These are phyloP conservation scores for Leccinum rimulosum DNA, from an alignment of 768 basidiomycete genomes.

Conservation along the genomic window DNA sequence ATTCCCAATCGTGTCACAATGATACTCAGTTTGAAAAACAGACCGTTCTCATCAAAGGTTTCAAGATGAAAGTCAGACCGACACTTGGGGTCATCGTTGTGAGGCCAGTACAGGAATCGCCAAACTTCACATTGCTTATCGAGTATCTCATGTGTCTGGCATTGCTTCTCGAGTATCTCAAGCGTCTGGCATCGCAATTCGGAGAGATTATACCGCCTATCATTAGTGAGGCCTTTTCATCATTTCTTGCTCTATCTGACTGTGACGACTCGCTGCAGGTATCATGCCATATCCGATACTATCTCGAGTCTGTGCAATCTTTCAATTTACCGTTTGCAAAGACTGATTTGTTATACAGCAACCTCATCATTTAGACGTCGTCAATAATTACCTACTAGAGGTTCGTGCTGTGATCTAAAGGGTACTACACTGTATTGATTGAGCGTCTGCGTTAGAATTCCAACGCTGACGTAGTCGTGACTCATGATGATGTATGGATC, in stretches of 20 bases:
- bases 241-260: neutral
- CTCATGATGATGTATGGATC: constrained; percentile 13
- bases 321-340: no score
- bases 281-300: neutral
- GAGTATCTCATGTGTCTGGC: neutral
- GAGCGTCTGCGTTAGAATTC: neutral
- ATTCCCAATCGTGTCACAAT: neutral
- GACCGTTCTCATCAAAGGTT: constrained; percentile 10
- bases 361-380: constrained; percentile 4
- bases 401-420: neutral
- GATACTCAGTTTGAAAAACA: constrained; percentile 5
- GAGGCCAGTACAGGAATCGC: no score
- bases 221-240: neutral
- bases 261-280: neutral
- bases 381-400: constrained; percentile 8
- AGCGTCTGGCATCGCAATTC: neutral
- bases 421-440: neutral
- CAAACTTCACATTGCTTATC: neutral
- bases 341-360: neutral
- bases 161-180: neutral
- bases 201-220: no score
- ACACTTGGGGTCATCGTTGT: neutral
- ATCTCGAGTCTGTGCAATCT: constrained; percentile 1
- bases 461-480: constrained; percentile 1
- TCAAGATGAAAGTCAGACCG: constrained; percentile 6